These are phyloP conservation scores for Neohortaea acidophila DNA, from an alignment of 495 filamentous ascomycete genomes.

Conservation along the genomic window DNA sequence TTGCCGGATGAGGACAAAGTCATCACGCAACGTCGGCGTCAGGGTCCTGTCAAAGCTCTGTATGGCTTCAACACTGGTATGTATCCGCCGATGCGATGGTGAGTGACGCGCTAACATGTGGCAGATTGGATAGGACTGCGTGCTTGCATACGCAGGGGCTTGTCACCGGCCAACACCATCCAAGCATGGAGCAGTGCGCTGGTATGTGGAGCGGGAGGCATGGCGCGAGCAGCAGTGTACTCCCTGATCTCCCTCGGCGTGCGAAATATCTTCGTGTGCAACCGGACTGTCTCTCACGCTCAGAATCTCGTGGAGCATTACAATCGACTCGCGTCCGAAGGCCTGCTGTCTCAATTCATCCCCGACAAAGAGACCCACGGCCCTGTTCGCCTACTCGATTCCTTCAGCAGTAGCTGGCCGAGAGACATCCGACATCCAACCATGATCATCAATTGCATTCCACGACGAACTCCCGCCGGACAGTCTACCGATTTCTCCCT, in stretches of 20 bases:
- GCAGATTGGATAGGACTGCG: slow-evolving; percentile 64
- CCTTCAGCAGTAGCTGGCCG: slow-evolving; percentile 51
- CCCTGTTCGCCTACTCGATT: slow-evolving; percentile 38
- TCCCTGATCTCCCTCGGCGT: slow-evolving; percentile 65
- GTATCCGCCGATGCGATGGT: neutral
- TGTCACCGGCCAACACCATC: slow-evolving; percentile 66
- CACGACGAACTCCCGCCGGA: slow-evolving; percentile 46
- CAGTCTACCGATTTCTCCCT: slow-evolving; percentile 58
- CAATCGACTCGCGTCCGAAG: slow-evolving; percentile 26
- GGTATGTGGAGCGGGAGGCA: slow-evolving; percentile 67
- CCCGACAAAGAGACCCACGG: neutral
- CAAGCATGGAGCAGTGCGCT: slow-evolving; percentile 53
- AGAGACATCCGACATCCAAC: slow-evolving; percentile 46
- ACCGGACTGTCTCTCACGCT: slow-evolving; percentile 48
- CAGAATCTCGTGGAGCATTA: slow-evolving; percentile 57
- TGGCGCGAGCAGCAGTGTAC: slow-evolving; percentile 63
- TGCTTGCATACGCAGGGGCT: slow-evolving; percentile 53
- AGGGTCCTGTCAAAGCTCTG: slow-evolving; percentile 48
- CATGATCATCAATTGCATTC: slow-evolving; percentile 65
- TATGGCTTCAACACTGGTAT: slow-evolving; percentile 61
- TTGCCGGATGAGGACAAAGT: slow-evolving; percentile 50
- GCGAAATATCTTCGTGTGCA: slow-evolving; percentile 63
- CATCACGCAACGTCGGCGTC: slow-evolving; percentile 48
- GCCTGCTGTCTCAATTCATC: neutral
- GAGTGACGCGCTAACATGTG: neutral